phyloP scores from a whole-genome alignment of 1,284 basidiomycete species.

The Cystobasidium slooffiae region DNA sequence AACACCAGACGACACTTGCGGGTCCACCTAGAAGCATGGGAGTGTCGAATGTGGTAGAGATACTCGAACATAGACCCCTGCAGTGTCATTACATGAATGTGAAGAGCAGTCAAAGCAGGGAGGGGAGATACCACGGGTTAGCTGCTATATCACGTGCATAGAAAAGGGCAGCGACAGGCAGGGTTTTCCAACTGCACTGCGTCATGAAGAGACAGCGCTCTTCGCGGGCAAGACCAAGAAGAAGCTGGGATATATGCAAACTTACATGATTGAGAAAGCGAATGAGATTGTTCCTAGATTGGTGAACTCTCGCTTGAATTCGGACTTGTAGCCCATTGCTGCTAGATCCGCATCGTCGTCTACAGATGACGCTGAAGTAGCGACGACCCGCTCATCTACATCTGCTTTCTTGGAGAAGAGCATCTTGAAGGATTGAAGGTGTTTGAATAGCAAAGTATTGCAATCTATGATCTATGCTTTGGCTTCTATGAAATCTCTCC shows the following conservation, averaged over 20 bases:
- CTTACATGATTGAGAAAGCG: constrained; percentile 75
- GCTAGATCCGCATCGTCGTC: constrained; percentile 39
- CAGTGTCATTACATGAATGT: background rate
- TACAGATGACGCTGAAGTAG: constrained; percentile 20
- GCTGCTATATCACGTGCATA: constrained; percentile 15
- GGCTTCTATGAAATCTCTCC: background rate
- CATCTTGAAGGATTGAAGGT: background rate
- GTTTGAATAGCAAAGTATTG: background rate
- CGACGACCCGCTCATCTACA: constrained; percentile 9
- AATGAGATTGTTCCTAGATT: constrained; percentile 77
- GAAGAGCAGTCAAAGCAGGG: background rate
- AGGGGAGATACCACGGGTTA: background rate
- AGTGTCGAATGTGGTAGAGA: constrained; percentile 80
- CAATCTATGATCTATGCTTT: background rate
- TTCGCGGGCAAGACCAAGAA: background rate
- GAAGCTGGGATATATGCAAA: constrained; percentile 21
- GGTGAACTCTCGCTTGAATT: constrained; percentile 77
- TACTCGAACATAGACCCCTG: constrained; percentile 74
- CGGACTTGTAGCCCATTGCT: constrained; percentile 44
- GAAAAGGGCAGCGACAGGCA: background rate
- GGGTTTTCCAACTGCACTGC: constrained; percentile 10
- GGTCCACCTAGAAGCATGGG: constrained; percentile 76
- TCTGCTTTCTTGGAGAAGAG: constrained; percentile 30
- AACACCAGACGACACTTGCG: constrained; percentile 73
- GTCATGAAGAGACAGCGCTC: constrained; percentile 2